Percentiles rank a stretch among this genome's conserved stretches.
phyloP scores from a whole-genome alignment of 306 rosid species.

The Fragaria iinumae region DNA sequence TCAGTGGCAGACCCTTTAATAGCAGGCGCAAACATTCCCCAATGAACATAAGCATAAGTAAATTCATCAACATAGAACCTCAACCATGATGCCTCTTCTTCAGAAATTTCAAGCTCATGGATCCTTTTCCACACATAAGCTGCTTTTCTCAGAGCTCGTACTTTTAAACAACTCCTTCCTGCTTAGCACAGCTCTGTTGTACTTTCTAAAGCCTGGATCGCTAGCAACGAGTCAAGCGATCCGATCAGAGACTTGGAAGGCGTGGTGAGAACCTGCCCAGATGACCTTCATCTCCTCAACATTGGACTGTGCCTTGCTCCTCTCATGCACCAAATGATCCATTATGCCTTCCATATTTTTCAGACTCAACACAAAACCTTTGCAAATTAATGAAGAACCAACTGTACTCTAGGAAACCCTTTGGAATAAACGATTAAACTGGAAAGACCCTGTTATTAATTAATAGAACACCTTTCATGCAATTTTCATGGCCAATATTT shows the following conservation, averaged over 20 bases:
- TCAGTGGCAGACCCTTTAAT: constrained; percentile 83
- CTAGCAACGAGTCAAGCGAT: constrained; percentile 74
- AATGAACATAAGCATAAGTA: constrained; percentile 81
- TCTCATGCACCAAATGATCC: constrained; percentile 69
- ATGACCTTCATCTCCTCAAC: constrained; percentile 75
- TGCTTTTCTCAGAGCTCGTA: constrained; percentile 57
- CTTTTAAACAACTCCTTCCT: constrained; percentile 78
- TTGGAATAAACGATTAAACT: not conserved
- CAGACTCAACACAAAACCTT: not conserved
- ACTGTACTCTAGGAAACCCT: not conserved
- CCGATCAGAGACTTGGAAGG: constrained; percentile 51
- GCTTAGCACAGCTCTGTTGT: constrained; percentile 43
- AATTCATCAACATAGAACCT: constrained; percentile 74
- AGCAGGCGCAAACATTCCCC: constrained; percentile 95
- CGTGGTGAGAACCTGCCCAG: constrained; percentile 22
- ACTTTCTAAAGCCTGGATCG: constrained; percentile 84
- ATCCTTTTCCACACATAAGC: constrained; percentile 81
- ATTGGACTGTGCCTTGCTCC: constrained; percentile 66
- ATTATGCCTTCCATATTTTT: constrained; percentile 38
- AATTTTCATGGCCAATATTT: not conserved
- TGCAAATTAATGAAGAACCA: not conserved
- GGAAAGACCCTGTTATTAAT: not conserved
- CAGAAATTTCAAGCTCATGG: constrained; percentile 68
- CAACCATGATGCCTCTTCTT: constrained; percentile 72
- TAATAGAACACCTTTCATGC: not conserved